A percentile compares a stretch with the other conserved stretches of the same genome.
Evolutionary conservation across 495 filamentous ascomycete genomes (phyloP).

Genomic region (Neurospora sp.): DNA sequence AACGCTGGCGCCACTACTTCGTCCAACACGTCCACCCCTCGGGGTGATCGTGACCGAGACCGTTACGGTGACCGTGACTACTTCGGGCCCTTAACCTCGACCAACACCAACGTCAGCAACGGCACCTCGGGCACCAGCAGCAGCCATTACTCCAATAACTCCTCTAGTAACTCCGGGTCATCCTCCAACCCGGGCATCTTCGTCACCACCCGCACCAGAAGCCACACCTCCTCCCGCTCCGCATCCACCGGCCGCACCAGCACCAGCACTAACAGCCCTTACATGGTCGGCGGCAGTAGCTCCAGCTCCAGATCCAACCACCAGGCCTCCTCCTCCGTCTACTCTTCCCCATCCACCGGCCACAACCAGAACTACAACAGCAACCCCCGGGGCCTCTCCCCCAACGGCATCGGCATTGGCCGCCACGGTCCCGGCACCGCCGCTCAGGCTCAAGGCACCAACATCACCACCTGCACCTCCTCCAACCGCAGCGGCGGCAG

Average conservation of each 20-base stretch:
- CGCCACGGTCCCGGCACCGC: background rate
- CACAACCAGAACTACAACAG: background rate
- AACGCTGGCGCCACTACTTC: background rate
- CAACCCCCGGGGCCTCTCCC: background rate
- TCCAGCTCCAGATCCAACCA: background rate
- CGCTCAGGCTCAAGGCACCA: background rate
- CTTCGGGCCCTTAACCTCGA: background rate
- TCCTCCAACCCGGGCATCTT: background rate
- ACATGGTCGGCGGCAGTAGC: background rate
- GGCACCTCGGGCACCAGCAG: background rate
- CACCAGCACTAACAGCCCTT: background rate
- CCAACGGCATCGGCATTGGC: background rate
- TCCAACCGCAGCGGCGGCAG: constrained; percentile 9
- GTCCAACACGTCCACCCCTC: background rate
- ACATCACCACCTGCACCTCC: background rate
- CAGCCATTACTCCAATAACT: background rate
- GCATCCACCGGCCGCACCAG: background rate
- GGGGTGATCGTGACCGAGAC: background rate
- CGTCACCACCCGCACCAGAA: background rate
- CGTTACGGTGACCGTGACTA: background rate
- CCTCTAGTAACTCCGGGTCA: background rate
- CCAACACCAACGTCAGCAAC: background rate
- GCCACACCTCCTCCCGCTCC: background rate
- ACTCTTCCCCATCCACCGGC: background rate
- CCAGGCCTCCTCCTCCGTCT: background rate